Base-by-base conservation (phyloP, 495 filamentous ascomycete species). In the Penicillium malachiteum region DNA sequence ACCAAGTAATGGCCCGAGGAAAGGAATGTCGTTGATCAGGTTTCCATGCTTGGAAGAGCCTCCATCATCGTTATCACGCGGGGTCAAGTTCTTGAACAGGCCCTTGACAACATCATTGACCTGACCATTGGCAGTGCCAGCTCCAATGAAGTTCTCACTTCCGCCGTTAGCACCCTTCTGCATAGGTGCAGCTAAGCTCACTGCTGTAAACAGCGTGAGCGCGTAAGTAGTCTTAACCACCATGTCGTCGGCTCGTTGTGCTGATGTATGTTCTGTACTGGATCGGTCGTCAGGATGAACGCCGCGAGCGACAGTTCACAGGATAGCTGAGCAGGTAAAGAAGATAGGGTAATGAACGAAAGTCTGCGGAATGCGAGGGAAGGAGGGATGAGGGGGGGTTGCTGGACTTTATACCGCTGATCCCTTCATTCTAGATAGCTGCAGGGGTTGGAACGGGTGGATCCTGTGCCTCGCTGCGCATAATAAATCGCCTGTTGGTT, bases 191-290 rank as follows among this genome's bases (percentile, higher is more conserved):
- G 65, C 65, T 42, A 68, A 16, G 45, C 63, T 63, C 55, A 63
- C 35, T 16, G 65, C 65, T 10, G 55, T 60, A 49, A 65, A 65
- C 21, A 68, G 57, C 35, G 63, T 61, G 5, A 68, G 54, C 7
- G 59, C 63, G 32, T 66, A 63, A 34, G 57, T 63, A 38, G 63
- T 55, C 57, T 68, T 68, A 9, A 68, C 65, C 65, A 68, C 66
- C 2, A 37, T 37, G 34, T 37, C 5, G 34, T 37, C 34, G 34
- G 34, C 8, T 13, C 12, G 2, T 42, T 68, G 59, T 48, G 14
- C 32, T 18, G n/a, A 5, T 17, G 9, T 42, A 18, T 16, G 4
- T 4, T 26, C 21, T 26, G 21, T 26, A 4, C 21, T 26, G 21
- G 21, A 2, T 26, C 21, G 21, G 21, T 1, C 4, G 2, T 26